phyloP scores from a whole-genome alignment of 352 stramenopile genomes.

The Phytophthora capsici region DNA sequence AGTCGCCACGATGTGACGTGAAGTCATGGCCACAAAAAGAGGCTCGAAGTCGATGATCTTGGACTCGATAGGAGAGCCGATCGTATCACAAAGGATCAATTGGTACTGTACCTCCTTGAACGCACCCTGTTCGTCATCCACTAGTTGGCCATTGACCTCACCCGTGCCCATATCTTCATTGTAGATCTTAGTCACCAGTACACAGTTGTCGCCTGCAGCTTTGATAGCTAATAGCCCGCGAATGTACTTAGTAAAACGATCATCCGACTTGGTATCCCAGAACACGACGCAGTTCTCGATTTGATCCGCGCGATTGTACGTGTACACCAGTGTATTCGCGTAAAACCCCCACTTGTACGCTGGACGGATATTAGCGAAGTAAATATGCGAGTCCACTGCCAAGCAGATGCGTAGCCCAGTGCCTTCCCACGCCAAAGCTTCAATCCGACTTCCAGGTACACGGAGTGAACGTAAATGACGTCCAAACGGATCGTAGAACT shows the following conservation, averaged over 20 bases:
- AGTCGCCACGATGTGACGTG: slow-evolving; percentile 80
- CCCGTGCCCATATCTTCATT: slow-evolving; percentile 67
- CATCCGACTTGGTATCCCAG: slow-evolving; percentile 91
- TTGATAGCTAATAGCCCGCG: slow-evolving; percentile 81
- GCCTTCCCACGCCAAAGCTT: slow-evolving; percentile 92
- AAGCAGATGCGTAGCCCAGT: slow-evolving; percentile 91
- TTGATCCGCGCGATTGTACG: slow-evolving; percentile 90
- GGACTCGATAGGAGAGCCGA: slow-evolving; percentile 83
- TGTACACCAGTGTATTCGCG: slow-evolving; percentile 90
- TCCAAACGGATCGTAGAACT: slow-evolving; percentile 94
- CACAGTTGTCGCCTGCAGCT: slow-evolving; percentile 85
- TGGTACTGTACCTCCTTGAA: slow-evolving; percentile 84
- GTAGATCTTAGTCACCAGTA: slow-evolving; percentile 85
- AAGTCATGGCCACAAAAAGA: slow-evolving; percentile 88
- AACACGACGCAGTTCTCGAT: slow-evolving; percentile 92
- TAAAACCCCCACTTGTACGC: slow-evolving; percentile 94
- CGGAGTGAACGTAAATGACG: slow-evolving; percentile 86
- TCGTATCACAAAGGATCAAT: slow-evolving; percentile 88
- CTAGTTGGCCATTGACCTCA: slow-evolving; percentile 28
- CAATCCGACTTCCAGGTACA: slow-evolving; percentile 88
- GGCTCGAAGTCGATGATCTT: slow-evolving; percentile 89
- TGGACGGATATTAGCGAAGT: slow-evolving; percentile 95
- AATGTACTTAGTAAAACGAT: slow-evolving; percentile 89
- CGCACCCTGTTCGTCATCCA: slow-evolving; percentile 23
- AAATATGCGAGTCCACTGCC: slow-evolving; percentile 95